Percentiles rank a stretch among this genome's conserved stretches.
These are phyloP conservation scores for Geranium rotundifolium DNA, from an alignment of 345 rosid genomes.

Conservation along the genomic window DNA sequence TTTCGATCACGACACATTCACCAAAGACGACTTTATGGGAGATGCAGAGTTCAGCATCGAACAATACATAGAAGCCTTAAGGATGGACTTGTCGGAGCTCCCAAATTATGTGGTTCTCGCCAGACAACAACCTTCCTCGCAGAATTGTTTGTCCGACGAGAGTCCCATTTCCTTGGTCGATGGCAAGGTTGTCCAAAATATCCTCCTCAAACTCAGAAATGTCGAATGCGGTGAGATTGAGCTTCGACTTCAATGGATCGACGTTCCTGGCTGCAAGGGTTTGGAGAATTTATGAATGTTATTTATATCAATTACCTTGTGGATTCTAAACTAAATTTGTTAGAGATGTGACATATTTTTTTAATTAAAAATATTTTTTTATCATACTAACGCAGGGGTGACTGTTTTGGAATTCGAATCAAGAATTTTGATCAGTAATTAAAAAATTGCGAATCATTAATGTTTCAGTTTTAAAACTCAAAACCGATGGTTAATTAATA, in stretches of 20 bases:
- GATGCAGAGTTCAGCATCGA: conserved; percentile 32
- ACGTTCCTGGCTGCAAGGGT: conserved; percentile 16
- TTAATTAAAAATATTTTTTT: too few species aligned
- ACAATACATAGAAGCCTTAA: conserved; percentile 25
- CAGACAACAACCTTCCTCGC: conserved; percentile 16
- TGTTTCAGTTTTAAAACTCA: too few species aligned
- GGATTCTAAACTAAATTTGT: too few species aligned
- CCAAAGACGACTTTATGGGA: conserved; percentile 40
- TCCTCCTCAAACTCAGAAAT: conserved; percentile 26
- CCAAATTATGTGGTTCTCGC: conserved; percentile 24
- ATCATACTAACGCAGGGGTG: too few species aligned
- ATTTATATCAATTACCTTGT: too few species aligned
- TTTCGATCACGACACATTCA: conserved; percentile 29
- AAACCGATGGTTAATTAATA: too few species aligned
- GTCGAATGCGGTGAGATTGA: conserved; percentile 39
- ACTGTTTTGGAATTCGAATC: too few species aligned
- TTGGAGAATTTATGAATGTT: not conserved
- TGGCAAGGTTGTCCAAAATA: conserved; percentile 18
- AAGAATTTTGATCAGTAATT: too few species aligned
- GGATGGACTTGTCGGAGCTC: conserved; percentile 22
- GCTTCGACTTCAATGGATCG: conserved; percentile 33
- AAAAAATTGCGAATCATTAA: too few species aligned
- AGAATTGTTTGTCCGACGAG: conserved; percentile 32
- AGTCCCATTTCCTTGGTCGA: conserved; percentile 17
- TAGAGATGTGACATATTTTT: too few species aligned